Conservation (phyloP, 2,329 filamentous ascomycete species). For the Trichoderma sp. region DNA sequence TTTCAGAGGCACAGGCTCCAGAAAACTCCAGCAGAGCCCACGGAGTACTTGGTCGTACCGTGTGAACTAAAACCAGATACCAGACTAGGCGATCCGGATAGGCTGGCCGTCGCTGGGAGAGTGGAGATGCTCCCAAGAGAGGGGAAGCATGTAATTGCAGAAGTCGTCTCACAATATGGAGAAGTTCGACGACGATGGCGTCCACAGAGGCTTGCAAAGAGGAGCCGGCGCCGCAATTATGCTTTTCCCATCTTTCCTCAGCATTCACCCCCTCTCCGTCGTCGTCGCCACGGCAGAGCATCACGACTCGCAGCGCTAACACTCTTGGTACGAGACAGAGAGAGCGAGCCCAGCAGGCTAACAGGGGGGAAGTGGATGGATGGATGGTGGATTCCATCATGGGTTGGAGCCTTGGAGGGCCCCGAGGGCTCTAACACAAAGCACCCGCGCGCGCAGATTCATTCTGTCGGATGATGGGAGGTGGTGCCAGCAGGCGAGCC, state of each 20-base stretch:
- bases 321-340: not conserved
- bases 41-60: constrained; percentile 12
- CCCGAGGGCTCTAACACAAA: not conserved
- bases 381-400: constrained; percentile 3
- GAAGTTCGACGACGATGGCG: constrained; percentile 9
- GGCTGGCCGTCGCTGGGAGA: constrained; percentile 19
- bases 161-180: constrained; percentile 9
- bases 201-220: constrained; percentile 11
- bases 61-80: constrained; percentile 4
- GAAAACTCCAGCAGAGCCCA: not conserved
- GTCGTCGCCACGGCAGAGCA: not conserved
- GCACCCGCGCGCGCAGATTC: not conserved
- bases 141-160: not conserved
- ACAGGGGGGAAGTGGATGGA: not conserved
- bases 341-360: constrained; percentile 3
- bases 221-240: constrained; percentile 13
- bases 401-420: too few species aligned
- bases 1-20: not conserved
- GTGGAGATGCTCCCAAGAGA: constrained; percentile 9
- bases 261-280: not conserved
- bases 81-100: constrained; percentile 19
- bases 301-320: not conserved
- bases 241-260: not conserved
- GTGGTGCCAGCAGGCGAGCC: not conserved
- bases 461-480: constrained; percentile 15